phyloP scores from a whole-genome alignment of 1,284 basidiomycete genomes.

The Paramarasmius palmivorus region DNA sequence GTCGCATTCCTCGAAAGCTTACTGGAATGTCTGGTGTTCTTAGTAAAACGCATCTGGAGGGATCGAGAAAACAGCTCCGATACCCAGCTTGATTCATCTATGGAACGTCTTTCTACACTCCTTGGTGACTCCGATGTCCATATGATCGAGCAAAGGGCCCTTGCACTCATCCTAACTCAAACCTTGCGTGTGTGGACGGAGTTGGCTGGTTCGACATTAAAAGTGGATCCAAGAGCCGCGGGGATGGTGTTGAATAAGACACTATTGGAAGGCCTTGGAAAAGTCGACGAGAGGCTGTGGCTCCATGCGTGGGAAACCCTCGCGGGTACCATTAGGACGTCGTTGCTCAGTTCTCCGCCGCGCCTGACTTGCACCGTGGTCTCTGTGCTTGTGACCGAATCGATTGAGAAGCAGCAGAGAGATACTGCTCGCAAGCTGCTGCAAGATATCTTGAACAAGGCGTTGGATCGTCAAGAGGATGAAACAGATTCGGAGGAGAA shows the following conservation, averaged over 20 bases:
- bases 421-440: too few species aligned
- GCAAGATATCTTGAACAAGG: neutral
- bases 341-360: too few species aligned
- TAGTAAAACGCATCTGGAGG: conserved; percentile 43
- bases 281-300: neutral
- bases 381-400: too few species aligned
- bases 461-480: neutral
- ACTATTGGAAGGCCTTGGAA: neutral
- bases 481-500: neutral
- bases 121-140: neutral
- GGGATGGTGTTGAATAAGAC: neutral
- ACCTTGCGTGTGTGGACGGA: neutral
- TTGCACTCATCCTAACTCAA: neutral
- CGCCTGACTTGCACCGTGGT: too few species aligned
- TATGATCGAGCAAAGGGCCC: neutral
- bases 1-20: conserved; percentile 69
- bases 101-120: neutral
- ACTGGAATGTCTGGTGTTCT: conserved; percentile 68
- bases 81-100: neutral
- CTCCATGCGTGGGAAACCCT: too few species aligned
- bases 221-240: neutral
- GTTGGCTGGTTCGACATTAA: conserved; percentile 12
- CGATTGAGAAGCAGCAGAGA: too few species aligned
- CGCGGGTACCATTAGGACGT: too few species aligned
- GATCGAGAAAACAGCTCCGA: conserved; percentile 17